A percentile compares a stretch with the other conserved stretches of the same genome.
phyloP scores from a whole-genome alignment of 148 eudicot species.

The Vaccinium darrowii region DNA sequence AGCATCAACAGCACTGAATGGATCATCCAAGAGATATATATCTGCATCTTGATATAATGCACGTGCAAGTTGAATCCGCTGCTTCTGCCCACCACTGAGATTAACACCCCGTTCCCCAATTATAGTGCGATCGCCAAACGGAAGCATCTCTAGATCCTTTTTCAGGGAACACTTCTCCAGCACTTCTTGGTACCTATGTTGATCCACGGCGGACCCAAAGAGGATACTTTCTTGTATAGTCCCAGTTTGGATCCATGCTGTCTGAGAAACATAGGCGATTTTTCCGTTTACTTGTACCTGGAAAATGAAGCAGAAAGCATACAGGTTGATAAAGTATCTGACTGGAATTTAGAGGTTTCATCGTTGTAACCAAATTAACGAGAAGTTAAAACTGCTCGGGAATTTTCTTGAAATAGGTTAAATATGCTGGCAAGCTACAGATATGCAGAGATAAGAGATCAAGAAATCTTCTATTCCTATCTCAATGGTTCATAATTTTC shows the following conservation, averaged over 20 bases:
- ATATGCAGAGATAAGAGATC: neutral
- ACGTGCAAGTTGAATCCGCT: conserved; percentile 57
- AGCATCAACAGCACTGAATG: conserved; percentile 81
- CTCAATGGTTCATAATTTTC: neutral
- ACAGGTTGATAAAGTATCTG: neutral
- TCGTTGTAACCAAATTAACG: neutral
- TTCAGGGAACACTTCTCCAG: conserved; percentile 40
- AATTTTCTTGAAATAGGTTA: neutral
- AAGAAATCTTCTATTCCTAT: neutral
- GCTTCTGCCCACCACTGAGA: conserved; percentile 65
- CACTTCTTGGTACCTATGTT: conserved; percentile 35
- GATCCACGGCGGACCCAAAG: conserved; percentile 50
- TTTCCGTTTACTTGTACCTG: conserved; percentile 52
- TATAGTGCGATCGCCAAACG: conserved; percentile 48
- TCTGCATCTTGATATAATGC: conserved; percentile 61
- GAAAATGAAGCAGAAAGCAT: conserved; percentile 11
- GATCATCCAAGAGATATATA: conserved; percentile 64
- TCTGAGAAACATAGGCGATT: conserved; percentile 63
- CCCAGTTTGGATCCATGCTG: conserved; percentile 75
- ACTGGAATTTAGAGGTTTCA: neutral
- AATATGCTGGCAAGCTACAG: neutral
- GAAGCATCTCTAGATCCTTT: conserved; percentile 51
- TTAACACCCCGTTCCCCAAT: conserved; percentile 68
- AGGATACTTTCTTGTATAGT: conserved; percentile 60
- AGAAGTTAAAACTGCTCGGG: neutral